Evolutionary conservation across 371 early-diverging fungal genomes (phyloP).

Genomic region (Haplosporangium sp.): DNA sequence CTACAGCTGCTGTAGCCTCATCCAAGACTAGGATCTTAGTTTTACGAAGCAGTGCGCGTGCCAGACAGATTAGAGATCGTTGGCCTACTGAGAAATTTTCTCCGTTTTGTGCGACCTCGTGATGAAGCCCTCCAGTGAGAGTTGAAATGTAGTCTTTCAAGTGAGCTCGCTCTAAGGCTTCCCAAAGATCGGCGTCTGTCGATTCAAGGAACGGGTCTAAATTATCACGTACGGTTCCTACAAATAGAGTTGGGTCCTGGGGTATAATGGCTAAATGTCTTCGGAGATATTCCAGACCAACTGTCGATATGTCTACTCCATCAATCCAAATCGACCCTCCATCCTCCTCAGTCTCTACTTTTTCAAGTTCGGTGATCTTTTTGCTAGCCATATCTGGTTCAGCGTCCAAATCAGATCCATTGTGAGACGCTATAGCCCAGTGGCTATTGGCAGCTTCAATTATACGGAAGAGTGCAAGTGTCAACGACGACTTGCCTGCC

Average conservation of each 20-base stretch:
- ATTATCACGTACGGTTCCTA: constrained; percentile 2
- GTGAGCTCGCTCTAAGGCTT: constrained; percentile 45
- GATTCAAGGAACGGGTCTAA: constrained; percentile 7
- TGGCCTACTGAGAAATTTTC: constrained; percentile 92
- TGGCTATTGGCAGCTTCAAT: constrained; percentile 10
- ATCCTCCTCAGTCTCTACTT: constrained; percentile 7
- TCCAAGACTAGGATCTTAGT: constrained; percentile 44
- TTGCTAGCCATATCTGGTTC: not conserved
- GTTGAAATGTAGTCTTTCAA: constrained; percentile 6
- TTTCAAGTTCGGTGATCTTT: not conserved
- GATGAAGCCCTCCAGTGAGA: constrained; percentile 1
- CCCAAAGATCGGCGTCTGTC: constrained; percentile 2
- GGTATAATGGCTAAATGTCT: constrained; percentile 11
- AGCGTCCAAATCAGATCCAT: constrained; percentile 68
- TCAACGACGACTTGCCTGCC: constrained; percentile 10
- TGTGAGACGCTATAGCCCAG: constrained; percentile 43
- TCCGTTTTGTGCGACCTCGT: constrained; percentile 11
- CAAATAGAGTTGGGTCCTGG: constrained; percentile 11
- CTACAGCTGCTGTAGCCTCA: constrained; percentile 13
- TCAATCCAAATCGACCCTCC: constrained; percentile 12
- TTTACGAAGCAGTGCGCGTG: constrained; percentile 83
- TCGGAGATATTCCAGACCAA: constrained; percentile 8
- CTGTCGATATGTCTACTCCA: constrained; percentile 10
- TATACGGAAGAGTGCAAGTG: constrained; percentile 70
- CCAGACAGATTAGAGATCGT: constrained; percentile 84